Evolutionary conservation across 2,329 filamentous ascomycete genomes (phyloP).

Genomic region (Westerdykella ornata): DNA sequence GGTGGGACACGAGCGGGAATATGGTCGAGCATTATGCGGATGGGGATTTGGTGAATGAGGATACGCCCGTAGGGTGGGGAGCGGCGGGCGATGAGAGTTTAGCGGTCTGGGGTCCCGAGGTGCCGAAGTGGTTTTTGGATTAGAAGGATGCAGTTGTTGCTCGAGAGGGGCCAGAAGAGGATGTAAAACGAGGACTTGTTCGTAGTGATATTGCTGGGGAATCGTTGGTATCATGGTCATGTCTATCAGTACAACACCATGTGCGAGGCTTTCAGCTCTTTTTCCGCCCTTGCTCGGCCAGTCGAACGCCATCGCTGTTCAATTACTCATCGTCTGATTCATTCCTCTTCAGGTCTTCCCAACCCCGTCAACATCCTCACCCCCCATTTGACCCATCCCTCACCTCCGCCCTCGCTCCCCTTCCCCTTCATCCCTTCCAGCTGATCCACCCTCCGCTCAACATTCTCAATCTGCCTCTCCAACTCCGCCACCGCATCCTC

Average conservation of each 20-base stretch:
- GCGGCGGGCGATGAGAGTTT: slow-evolving; percentile 23
- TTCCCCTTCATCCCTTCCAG: slow-evolving; percentile 50
- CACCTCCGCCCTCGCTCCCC: slow-evolving; percentile 21
- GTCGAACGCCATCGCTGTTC: too few species aligned
- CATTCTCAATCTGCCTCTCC: slow-evolving; percentile 54
- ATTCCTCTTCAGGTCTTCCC: slow-evolving; percentile 9
- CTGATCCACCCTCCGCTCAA: slow-evolving; percentile 44
- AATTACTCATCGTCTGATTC: too few species aligned
- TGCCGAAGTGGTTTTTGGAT: slow-evolving; percentile 10
- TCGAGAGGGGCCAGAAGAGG: too few species aligned
- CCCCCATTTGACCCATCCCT: slow-evolving; percentile 33
- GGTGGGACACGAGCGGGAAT: slow-evolving; percentile 52
- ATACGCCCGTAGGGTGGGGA: slow-evolving; percentile 39
- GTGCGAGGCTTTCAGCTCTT: too few species aligned
- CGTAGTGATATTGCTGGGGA: too few species aligned
- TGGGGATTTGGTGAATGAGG: slow-evolving; percentile 52
- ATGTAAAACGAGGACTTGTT: too few species aligned
- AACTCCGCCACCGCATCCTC: slow-evolving; percentile 77
- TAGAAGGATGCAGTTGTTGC: neutral
- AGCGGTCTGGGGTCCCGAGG: slow-evolving; percentile 30
- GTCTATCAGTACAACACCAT: too few species aligned
- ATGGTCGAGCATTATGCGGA: slow-evolving; percentile 63
- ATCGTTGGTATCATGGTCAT: too few species aligned
- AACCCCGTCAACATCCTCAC: slow-evolving; percentile 24
- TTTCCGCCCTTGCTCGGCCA: too few species aligned